These are phyloP conservation scores for Botrytis porri DNA, from an alignment of 2,329 filamentous ascomycete genomes.

Conservation along the genomic window DNA sequence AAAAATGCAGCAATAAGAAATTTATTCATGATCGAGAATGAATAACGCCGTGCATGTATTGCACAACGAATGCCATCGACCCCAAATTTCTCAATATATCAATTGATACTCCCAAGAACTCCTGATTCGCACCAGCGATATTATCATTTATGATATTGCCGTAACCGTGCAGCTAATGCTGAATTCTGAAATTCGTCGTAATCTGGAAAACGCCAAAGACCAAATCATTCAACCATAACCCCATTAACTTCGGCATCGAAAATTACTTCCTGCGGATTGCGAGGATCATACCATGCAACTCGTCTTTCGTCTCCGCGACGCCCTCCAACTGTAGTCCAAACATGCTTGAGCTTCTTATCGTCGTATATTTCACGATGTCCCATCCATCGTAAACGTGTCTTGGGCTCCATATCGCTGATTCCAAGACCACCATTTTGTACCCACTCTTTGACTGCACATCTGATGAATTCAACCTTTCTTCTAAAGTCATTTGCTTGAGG, in stretches of 20 bases:
- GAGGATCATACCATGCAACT: conserved; percentile 39
- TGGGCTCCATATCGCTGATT: conserved; percentile 55
- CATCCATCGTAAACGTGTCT: conserved; percentile 55
- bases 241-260: conserved; percentile 33
- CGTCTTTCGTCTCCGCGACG: conserved; percentile 53
- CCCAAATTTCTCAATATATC: background rate
- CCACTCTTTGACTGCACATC: conserved; percentile 68
- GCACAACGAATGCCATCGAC: conserved; percentile 1
- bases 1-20: conserved; percentile 5
- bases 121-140: background rate
- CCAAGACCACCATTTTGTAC: conserved; percentile 66
- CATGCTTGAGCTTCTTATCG: conserved; percentile 57
- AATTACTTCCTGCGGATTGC: conserved; percentile 33
- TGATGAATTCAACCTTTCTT: conserved; percentile 71
- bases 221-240: conserved; percentile 19
- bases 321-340: conserved; percentile 67
- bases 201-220: background rate
- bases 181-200: background rate
- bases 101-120: conserved; percentile 1
- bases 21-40: background rate
- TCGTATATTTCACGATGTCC: conserved; percentile 55
- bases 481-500: conserved; percentile 71
- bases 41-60: conserved; percentile 4
- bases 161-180: background rate
- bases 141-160: conserved; percentile 6